A percentile compares a stretch with the other conserved stretches of the same genome.
Evolutionary conservation across 768 basidiomycete species (phyloP).

Genomic region (Mycena maculata): DNA sequence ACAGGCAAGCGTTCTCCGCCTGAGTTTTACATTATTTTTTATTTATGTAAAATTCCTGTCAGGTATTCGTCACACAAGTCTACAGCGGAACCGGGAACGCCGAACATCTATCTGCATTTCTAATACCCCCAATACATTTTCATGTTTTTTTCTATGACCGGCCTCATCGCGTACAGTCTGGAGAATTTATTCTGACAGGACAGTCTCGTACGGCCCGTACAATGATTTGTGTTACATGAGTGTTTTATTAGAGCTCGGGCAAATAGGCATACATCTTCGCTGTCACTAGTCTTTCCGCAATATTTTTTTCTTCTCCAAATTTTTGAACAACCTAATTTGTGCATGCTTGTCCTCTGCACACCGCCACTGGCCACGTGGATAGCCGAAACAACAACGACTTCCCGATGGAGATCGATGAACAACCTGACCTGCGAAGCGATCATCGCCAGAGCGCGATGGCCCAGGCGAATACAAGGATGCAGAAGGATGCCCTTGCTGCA

Average conservation of each 20-base stretch:
- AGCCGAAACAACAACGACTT: constrained; percentile 2
- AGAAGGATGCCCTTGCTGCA: background rate
- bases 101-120: constrained; percentile 12
- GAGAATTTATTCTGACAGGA: constrained; percentile 8
- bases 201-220: too few species aligned
- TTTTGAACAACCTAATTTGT: too few species aligned
- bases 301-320: too few species aligned
- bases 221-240: too few species aligned
- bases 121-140: constrained; percentile 11
- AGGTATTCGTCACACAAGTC: constrained; percentile 21
- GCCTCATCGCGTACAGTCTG: constrained; percentile 18
- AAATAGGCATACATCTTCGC: too few species aligned
- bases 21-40: too few species aligned
- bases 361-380: too few species aligned
- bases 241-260: too few species aligned
- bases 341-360: background rate
- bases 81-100: constrained; percentile 23
- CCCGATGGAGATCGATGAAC: constrained; percentile 11
- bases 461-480: constrained; percentile 19
- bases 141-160: constrained; percentile 22
- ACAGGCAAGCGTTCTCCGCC: background rate
- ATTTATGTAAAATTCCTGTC: background rate
- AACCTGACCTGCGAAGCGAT: background rate
- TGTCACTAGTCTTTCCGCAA: too few species aligned
- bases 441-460: background rate